These are phyloP conservation scores for Trichophyton schoenleinii DNA, from an alignment of 2,329 filamentous ascomycete genomes.

Conservation along the genomic window DNA sequence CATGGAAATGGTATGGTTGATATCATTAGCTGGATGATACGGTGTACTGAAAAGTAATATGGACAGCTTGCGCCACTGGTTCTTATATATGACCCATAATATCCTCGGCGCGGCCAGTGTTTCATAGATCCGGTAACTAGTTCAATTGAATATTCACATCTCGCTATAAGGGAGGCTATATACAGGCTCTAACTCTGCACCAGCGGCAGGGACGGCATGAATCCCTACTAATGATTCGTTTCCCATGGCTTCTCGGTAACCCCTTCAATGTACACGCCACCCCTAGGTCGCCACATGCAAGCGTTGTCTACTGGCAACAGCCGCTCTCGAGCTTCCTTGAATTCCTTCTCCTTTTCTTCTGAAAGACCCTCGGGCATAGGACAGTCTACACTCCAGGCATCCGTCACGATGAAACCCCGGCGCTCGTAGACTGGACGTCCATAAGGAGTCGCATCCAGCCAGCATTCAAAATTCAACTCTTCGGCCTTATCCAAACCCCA, in stretches of 20 bases:
- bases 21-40: no score
- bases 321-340: not conserved
- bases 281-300: constrained; percentile 12
- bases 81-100: not conserved
- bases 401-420: constrained; percentile 10
- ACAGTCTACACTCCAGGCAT: constrained; percentile 5
- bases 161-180: not conserved
- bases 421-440: constrained; percentile 13
- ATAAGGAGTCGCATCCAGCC: constrained; percentile 16
- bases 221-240: not conserved
- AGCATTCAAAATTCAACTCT: constrained; percentile 16
- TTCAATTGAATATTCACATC: not conserved
- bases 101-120: no score
- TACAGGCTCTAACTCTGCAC: not conserved
- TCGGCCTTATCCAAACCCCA: constrained; percentile 21
- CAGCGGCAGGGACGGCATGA: not conserved
- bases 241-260: constrained; percentile 11
- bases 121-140: not conserved
- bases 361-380: constrained; percentile 8
- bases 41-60: no score
- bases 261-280: constrained; percentile 11
- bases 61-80: no score
- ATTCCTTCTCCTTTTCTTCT: constrained; percentile 9
- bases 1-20: no score
- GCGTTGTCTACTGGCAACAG: constrained; percentile 5